Evolutionary conservation across 2,329 filamentous ascomycete species (phyloP).

Genomic region (Ophiobolus disseminans): DNA sequence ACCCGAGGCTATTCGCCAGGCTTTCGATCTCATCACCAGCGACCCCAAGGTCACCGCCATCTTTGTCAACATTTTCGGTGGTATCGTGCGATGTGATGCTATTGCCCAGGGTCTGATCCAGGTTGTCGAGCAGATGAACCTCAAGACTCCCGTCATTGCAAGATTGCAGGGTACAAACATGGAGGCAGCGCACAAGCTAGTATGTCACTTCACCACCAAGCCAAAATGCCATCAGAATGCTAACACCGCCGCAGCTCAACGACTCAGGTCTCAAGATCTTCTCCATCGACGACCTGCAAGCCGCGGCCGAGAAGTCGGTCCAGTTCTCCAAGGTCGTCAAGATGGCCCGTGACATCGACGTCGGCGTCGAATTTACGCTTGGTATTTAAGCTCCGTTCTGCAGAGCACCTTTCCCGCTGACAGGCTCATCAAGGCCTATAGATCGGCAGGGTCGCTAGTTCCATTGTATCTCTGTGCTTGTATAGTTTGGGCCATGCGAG

Average conservation of each 20-base stretch:
- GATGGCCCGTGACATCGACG: conserved; percentile 96
- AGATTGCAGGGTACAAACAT: conserved; percentile 98
- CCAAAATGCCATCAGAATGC: not conserved
- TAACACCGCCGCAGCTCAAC: conserved; percentile 69
- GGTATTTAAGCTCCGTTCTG: conserved; percentile 72
- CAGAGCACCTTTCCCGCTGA: conserved; percentile 14
- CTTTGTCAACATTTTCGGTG: conserved; percentile 99
- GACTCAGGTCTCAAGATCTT: conserved; percentile 99
- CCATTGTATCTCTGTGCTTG: conserved; percentile 14
- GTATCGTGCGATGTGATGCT: conserved; percentile 96
- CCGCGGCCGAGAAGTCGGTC: conserved; percentile 94
- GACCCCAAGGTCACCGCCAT: conserved; percentile 98
- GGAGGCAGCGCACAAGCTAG: conserved; percentile 85
- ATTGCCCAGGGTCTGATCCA: conserved; percentile 96
- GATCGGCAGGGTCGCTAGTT: conserved; percentile 1
- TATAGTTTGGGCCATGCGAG: too few relatives aligned
- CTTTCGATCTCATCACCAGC: conserved; percentile 98
- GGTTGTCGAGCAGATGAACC: conserved; percentile 92
- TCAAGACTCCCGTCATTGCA: conserved; percentile 95
- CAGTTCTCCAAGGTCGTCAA: conserved; percentile 99
- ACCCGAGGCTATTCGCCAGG: conserved; percentile 93
- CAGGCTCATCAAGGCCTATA: conserved; percentile 4
- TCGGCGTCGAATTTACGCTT: conserved; percentile 71
- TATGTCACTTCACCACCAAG: conserved; percentile 48
- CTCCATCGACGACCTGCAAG: conserved; percentile 98